Evolutionary conservation across 2,329 filamentous ascomycete species (phyloP), one percentile per base, ranked within the genome.

Genomic region (Cladophialophora exuberans): DNA sequence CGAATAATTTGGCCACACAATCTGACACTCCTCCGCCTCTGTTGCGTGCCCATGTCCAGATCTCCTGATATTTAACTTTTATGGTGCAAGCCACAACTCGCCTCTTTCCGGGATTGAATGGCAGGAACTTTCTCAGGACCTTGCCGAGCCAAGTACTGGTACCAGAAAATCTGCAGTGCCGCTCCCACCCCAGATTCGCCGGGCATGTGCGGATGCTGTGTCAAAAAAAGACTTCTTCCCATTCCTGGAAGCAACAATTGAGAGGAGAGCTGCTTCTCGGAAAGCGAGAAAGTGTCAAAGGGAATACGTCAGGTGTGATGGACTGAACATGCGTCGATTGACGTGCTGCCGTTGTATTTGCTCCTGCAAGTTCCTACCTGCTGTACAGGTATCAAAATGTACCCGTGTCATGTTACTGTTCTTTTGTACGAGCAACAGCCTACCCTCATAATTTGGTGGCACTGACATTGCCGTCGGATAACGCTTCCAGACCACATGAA

Each of bases 361-460:
- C n/a, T n/a, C n/a, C n/a, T n/a, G n/a, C n/a, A n/a, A n/a, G n/a
- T n/a, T n/a, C n/a, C n/a, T n/a, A n/a, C n/a, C n/a, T n/a, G n/a
- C n/a, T n/a, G n/a, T n/a, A n/a, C n/a, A n/a, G n/a, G n/a, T n/a
- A n/a, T n/a, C 28, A 13, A 7, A 42, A 42, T 22, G 13, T 25
- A 7, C n/a, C 30, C 26, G 28, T 43, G 25, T 47, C 23, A 39
- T 42, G 42, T 10, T 13, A 43, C 13, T 23, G 33, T 53, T 33
- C 28, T 35, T 44, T 44, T 44, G 9, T 13, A 33, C 35, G 17
- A 25, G 30, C 22, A 33, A n/a, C n/a, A n/a, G n/a, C n/a, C n/a
- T n/a, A n/a, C n/a, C n/a, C 33, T 15, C 26, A 46, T 18, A 43
- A 51, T 28, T 33, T 30, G 49, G 54, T 56, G 42, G 54, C 38